phyloP scores from a whole-genome alignment of 345 rosid species.

The Euphorbia tirucalli region DNA sequence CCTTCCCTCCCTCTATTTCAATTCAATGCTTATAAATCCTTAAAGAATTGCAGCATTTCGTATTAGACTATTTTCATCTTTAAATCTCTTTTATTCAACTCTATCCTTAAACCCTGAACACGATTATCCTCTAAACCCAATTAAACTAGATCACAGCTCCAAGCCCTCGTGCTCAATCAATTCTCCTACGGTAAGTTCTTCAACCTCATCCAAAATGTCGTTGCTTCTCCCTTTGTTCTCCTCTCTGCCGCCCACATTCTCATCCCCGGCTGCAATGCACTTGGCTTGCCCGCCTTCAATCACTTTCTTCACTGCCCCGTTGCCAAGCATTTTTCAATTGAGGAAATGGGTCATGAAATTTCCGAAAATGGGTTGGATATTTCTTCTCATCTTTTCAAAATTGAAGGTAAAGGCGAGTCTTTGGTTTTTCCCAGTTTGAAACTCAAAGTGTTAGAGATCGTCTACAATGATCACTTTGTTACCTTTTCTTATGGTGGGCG shows the following conservation, averaged over 20 bases:
- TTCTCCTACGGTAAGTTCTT: conserved; percentile 61
- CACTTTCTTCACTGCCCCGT: conserved; percentile 32
- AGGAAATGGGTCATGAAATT: conserved; percentile 59
- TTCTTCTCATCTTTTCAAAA: conserved; percentile 44
- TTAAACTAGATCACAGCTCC: conserved; percentile 45
- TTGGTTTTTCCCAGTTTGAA: conserved; percentile 76
- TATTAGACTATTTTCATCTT: conserved; percentile 21
- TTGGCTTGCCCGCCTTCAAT: conserved; percentile 11
- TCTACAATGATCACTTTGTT: conserved; percentile 74
- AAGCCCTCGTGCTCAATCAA: conserved; percentile 58
- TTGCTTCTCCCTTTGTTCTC: conserved; percentile 71
- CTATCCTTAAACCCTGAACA: conserved; percentile 21
- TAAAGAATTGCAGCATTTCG: conserved; percentile 17
- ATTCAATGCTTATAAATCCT: conserved; percentile 38
- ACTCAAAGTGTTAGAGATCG: conserved; percentile 74
- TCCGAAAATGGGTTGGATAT: conserved; percentile 51
- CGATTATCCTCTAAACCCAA: not conserved
- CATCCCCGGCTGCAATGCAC: conserved; percentile 10
- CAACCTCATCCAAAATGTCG: conserved; percentile 52
- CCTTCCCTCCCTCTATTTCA: not conserved
- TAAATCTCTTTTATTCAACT: conserved; percentile 23
- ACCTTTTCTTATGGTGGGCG: conserved; percentile 89
- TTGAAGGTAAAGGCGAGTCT: conserved; percentile 43
- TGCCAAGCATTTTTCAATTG: conserved; percentile 48
- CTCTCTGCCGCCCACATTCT: conserved; percentile 75